phyloP scores from a whole-genome alignment of 176 grass and related monocot genomes.

The Oryza glumipatula region DNA sequence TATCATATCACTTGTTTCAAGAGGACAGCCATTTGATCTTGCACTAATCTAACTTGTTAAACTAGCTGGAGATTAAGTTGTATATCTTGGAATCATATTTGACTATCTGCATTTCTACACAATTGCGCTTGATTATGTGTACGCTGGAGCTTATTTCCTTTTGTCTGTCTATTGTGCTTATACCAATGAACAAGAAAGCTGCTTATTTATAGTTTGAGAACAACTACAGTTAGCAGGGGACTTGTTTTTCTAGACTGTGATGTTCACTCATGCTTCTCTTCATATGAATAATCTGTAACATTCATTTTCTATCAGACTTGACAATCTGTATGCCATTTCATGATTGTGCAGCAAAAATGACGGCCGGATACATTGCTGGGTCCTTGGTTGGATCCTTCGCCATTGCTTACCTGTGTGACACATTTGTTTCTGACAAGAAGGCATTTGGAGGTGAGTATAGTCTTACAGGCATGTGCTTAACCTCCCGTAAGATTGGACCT shows the following conservation, averaged over 20 bases:
- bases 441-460: constrained; percentile 58
- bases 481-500: neutral
- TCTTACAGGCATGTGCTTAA: neutral
- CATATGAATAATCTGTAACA: neutral
- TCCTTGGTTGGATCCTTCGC: constrained; percentile 32
- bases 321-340: neutral
- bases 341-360: constrained; percentile 47
- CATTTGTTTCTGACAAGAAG: constrained; percentile 55
- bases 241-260: neutral
- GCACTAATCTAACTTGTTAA: neutral
- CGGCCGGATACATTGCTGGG: constrained; percentile 35
- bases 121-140: neutral
- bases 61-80: neutral
- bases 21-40: neutral
- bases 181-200: neutral
- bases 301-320: neutral
- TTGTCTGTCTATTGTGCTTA: neutral
- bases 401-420: constrained; percentile 55
- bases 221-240: neutral
- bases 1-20: neutral
- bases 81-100: neutral
- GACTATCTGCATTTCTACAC: no score
- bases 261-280: neutral
- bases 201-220: neutral
- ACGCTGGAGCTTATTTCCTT: neutral